Evolutionary conservation across 2,329 filamentous ascomycete genomes (phyloP), one percentile per base, ranked within the genome.

Genomic region (Ophiostoma angusticollis): DNA sequence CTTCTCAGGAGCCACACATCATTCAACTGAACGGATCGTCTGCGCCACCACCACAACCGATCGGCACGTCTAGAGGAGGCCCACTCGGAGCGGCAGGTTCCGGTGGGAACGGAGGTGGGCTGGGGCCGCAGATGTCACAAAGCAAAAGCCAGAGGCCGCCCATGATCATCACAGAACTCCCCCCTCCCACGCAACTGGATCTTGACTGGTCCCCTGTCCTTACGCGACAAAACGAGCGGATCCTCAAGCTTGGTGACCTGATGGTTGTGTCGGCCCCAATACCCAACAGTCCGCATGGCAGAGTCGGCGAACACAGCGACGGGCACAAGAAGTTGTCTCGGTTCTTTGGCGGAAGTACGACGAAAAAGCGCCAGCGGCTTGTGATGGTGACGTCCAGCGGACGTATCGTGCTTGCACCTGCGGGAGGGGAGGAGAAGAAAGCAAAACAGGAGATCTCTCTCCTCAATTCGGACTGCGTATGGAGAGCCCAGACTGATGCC

Each of bases 151-250:
- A 65, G 19, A 67, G 85, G 40, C 81, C 86, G 23, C 72, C 83
- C 2, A 71, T 86, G 45, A 78, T 95, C 44, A 93, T 98, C 44
- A 96, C 91, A 1, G 91, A 98, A 58, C 69, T 98, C 9, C 86
- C 91, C 13, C 89, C 91, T n/a, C 91, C 91, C 1, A 94, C 84
- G 36, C 91, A 96, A 57, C 67, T 98, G 19, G 91, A 98, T 54
- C 93, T 98, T 41, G 91, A 98, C 60, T 98, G 91, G 91, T 95
- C 89, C 1, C 91, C 91, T 1, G 87, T 98, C 5, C 65, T 98
- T 40, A 95, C 84, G 9, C 78, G 80, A 52, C 80, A 77, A 43
- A 95, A 96, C 53, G 91, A 98, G 59, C 76, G 91, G 25, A 98
- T 98, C 49, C 60, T 98, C 46, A 95, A 93, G 58, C 67, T 98